Evolutionary conservation across 805 yeast species (phyloP), one percentile per base, ranked within the genome.

Genomic region (Lachancea sp.): DNA sequence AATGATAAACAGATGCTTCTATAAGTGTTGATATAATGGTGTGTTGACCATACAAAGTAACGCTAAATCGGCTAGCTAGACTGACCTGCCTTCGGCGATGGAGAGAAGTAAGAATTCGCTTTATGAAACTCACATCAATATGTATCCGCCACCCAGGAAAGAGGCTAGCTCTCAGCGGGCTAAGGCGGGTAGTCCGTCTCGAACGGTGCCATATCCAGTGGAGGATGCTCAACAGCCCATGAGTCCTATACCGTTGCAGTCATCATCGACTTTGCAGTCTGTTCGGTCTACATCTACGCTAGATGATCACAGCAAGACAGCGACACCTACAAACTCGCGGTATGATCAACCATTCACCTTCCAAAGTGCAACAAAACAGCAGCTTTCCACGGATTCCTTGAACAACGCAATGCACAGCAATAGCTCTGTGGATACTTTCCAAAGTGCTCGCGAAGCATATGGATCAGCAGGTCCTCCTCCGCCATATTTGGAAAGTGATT

Each of bases 61-160:
- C n/a, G n/a, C n/a, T n/a, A n/a, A n/a, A n/a, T n/a, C n/a, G n/a
- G n/a, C n/a, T n/a, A n/a, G n/a, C n/a, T n/a, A n/a, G n/a, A n/a
- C n/a, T n/a, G n/a, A n/a, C n/a, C n/a, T n/a, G 34, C 25, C 24
- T 29, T n/a, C 21, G 3, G 13, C 19, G 18, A 40, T 34, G 42
- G 34, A 25, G 15, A 13, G 31, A 19, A 29, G 31, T 31, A 34
- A 25, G 18, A 26, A 40, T 18, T 12, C 30, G 20, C 49, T 47
- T 13, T 54, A 54, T 38, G 52, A 45, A 11, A 49, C 43, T 21
- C 55, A 52, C 34, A 52, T 54, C 19, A 51, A 49, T 13, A 46
- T 51, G 49, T 51, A 45, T 31, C 58, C 58, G n/a, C 52, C 51
- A 7, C 18, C 40, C 37, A 16, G 29, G 12, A 17, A 21, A 34